Base-by-base conservation (phyloP, 306 rosid genomes). In the Macrotyloma uniflorum region DNA sequence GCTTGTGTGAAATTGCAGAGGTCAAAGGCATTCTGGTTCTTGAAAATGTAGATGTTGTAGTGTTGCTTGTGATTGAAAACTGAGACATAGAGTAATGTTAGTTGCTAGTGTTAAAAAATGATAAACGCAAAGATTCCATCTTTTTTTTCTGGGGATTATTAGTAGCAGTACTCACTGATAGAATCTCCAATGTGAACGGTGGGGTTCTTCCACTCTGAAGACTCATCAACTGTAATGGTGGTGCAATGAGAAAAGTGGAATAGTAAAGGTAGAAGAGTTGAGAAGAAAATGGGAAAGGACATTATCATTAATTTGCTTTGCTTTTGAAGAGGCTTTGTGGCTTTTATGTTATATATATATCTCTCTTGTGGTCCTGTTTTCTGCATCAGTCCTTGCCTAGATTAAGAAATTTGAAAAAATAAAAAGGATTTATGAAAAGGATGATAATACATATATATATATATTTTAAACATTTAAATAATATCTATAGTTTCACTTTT, bases 31-130 rank as follows among this genome's bases (percentile, higher is more conserved):
- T 67, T 80, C 73, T 72, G 85, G 83, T 90, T 85, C 90, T 86
- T 86, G 89, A 92, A 92, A 84, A 92, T 92, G 92, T 88, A 90
- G 83, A 90, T 90, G 23, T 78, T 83, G 89, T 81, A 33, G 26
- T 83, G 84, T 49, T 73, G 82, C 76, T 82, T 90, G 85, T 85
- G 92, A 84, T 85, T 83, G 83, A 92, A 92, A 84, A 87, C 97
- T 92, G 24, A 58, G 61, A 43, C 36, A 71, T 1, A 36, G 15
- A 81, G 63, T 4, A 2, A 58, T 8, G 59, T 67, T 76, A 67
- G 83, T 19, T 58, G 47, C 45, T 45, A 20, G 23, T 43, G 54
- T 26, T 57, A 72, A 65, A 70, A 14, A 57, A 24, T 16, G 19
- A 10, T n/a, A 9, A 35, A 6, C 18, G n/a, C 7, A 8, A 57